Evolutionary conservation across 1,284 basidiomycete genomes (phyloP).

Genomic region (Trametes pubescens): DNA sequence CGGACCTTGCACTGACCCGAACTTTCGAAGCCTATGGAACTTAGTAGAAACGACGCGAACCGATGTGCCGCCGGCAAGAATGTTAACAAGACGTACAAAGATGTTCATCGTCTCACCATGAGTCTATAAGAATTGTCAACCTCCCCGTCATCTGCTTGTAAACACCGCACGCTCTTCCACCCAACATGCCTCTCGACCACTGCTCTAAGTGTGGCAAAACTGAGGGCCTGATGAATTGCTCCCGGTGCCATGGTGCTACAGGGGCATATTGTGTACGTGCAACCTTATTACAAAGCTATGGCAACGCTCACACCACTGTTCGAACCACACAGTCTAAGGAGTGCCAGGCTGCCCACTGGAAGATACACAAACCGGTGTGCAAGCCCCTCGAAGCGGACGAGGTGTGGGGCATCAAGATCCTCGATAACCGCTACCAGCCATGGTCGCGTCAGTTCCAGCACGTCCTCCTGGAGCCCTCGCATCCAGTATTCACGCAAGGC

Average conservation of each 20-base stretch:
- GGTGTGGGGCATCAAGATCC: slow-evolving; percentile 34
- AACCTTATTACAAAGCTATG: background rate
- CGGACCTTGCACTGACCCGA: too few species aligned
- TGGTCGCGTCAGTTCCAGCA: slow-evolving; percentile 26
- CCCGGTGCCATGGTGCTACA: slow-evolving; percentile 17
- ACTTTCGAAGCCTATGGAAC: too few species aligned
- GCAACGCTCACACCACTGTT: background rate
- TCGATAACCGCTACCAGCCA: slow-evolving; percentile 22
- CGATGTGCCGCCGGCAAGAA: slow-evolving; percentile 34
- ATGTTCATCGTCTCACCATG: too few species aligned
- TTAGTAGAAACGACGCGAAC: slow-evolving; percentile 36
- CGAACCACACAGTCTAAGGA: slow-evolving; percentile 20
- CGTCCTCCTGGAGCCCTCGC: slow-evolving; percentile 23
- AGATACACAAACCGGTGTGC: slow-evolving; percentile 32
- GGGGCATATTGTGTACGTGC: slow-evolving; percentile 26
- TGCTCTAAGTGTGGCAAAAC: slow-evolving; percentile 12
- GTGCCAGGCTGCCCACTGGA: slow-evolving; percentile 30
- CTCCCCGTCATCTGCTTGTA: too few species aligned
- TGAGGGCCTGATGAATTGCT: slow-evolving; percentile 18
- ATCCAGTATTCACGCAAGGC: slow-evolving; percentile 25
- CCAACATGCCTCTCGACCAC: slow-evolving; percentile 1
- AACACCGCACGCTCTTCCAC: slow-evolving; percentile 66
- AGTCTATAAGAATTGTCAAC: too few species aligned
- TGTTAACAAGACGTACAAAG: too few species aligned
- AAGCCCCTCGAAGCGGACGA: slow-evolving; percentile 12